Evolutionary conservation across 352 stramenopile genomes (phyloP), one percentile per base, ranked within the genome.

Genomic region (Aphanomyces astaci): DNA sequence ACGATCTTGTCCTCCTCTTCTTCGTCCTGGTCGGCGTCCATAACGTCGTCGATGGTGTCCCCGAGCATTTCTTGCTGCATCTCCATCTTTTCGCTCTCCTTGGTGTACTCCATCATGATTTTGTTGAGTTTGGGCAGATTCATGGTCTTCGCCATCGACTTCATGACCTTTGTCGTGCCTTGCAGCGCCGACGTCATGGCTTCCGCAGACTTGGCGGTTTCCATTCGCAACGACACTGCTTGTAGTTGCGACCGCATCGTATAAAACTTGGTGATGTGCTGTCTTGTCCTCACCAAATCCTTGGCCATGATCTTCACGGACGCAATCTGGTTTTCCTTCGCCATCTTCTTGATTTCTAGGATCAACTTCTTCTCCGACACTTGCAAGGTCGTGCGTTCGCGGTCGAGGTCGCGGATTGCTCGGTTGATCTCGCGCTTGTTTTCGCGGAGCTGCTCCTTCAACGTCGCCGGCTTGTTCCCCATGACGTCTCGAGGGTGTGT

Each of bases 81-180:
- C 78, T 99, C 96, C 67, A 96, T 97, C 74, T 97, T 97, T 78
- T 98, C 94, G 78, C 97, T 98, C 79, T 99, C 95, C 70, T 95
- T 94, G 55, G 96, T 96, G 78, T 99, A 99, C 63, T 99, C 95
- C 71, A 95, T 92, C 92, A 98, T 98, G 83, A 99, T 99, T 82
- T 98, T 97, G 71, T 96, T 97, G 27, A 99, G 90, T 22, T 79
- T 78, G 15, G 94, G 94, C 30, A 98, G 78, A 77, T 99, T 89
- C 94, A 99, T 99, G 11, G 96, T 96, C 55, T 95, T 90, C 1
- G 92, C 94, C 95, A 91, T 91, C 19, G 81, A 70, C 73, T 92
- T 86, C 78, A 93, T 89, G 4, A 84, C 85, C 54, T 84, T 88
- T 15, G 83, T 91, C n/a, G 85, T 93, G 70, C 83, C 83, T 67